phyloP scores from a whole-genome alignment of 768 basidiomycete species.

The Suillus subaureus region DNA sequence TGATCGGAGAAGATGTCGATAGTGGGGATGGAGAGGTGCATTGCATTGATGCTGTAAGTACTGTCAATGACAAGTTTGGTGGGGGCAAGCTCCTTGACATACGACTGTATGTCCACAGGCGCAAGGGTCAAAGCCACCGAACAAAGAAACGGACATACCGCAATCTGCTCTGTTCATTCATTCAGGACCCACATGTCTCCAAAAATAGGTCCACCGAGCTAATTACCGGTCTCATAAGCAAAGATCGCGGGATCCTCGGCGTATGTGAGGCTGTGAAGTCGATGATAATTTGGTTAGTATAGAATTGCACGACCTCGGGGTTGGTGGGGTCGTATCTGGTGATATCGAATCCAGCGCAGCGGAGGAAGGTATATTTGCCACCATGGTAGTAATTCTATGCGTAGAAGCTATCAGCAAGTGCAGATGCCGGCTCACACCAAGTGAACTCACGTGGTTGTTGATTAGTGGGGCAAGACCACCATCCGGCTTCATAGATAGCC shows the following conservation, averaged over 20 bases:
- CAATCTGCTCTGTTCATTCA: conserved; percentile 21
- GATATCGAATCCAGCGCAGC: conserved; percentile 19
- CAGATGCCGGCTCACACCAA: neutral
- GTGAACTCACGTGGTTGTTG: conserved; percentile 21
- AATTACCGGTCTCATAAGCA: conserved; percentile 13
- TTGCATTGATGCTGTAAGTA: neutral
- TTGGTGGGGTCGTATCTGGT: conserved; percentile 27
- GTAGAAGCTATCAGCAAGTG: neutral
- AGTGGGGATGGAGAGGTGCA: neutral
- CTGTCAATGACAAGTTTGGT: conserved; percentile 24
- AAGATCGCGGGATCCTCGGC: conserved; percentile 15
- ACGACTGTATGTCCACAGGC: conserved; percentile 2
- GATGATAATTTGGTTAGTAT: conserved; percentile 47
- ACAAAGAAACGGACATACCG: conserved; percentile 7
- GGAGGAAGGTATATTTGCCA: conserved; percentile 35
- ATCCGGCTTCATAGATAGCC: conserved; percentile 22
- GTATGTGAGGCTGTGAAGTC: conserved; percentile 18
- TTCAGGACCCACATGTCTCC: conserved; percentile 13
- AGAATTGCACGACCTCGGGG: conserved; percentile 41
- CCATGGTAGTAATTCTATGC: conserved; percentile 28
- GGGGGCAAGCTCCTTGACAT: conserved; percentile 30
- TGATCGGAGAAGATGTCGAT: conserved; percentile 15
- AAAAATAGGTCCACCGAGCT: conserved; percentile 10
- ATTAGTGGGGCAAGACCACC: conserved; percentile 21
- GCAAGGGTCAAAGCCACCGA: conserved; percentile 1